Conservation (phyloP, 78 protist genomes). For the Monosiga brevicollis region DNA sequence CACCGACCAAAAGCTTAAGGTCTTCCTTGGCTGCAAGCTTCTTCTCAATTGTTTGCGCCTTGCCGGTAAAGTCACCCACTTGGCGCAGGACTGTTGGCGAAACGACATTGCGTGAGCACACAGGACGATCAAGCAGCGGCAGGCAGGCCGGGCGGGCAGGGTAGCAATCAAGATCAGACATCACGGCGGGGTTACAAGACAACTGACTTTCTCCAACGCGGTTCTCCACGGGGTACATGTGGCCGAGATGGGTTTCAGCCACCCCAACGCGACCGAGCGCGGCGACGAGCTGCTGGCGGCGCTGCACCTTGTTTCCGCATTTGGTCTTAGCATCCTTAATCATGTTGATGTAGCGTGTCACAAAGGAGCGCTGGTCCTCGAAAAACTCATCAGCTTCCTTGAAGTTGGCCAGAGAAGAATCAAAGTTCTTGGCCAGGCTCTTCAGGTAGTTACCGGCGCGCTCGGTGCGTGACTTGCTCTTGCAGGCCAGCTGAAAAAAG, state of each 20-base stretch:
- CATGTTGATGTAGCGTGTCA: background rate
- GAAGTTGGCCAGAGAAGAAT: background rate
- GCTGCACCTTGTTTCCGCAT: too few relatives aligned
- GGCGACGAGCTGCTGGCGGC: too few relatives aligned
- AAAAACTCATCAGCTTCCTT: background rate
- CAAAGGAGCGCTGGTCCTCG: background rate
- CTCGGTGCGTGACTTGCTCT: background rate
- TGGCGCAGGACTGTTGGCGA: background rate
- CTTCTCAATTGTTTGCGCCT: background rate
- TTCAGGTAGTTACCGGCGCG: background rate
- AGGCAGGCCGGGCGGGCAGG: too few relatives aligned
- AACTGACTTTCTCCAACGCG: too few relatives aligned
- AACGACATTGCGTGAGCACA: too few relatives aligned
- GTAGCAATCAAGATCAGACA: too few relatives aligned
- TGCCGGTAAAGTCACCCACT: background rate
- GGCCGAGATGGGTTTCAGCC: too few relatives aligned
- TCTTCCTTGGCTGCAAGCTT: background rate
- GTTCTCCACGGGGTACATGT: too few relatives aligned
- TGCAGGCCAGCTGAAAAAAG: background rate
- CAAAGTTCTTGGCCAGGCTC: background rate
- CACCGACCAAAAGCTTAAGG: background rate
- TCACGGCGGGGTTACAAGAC: too few relatives aligned
- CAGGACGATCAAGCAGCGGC: too few relatives aligned
- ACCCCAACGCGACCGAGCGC: too few relatives aligned
- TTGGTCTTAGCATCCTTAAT: too few relatives aligned